Evolutionary conservation across 108 stramenopile genomes (phyloP), one percentile per base, ranked within the genome.

Genomic region (Parmales sp.): DNA sequence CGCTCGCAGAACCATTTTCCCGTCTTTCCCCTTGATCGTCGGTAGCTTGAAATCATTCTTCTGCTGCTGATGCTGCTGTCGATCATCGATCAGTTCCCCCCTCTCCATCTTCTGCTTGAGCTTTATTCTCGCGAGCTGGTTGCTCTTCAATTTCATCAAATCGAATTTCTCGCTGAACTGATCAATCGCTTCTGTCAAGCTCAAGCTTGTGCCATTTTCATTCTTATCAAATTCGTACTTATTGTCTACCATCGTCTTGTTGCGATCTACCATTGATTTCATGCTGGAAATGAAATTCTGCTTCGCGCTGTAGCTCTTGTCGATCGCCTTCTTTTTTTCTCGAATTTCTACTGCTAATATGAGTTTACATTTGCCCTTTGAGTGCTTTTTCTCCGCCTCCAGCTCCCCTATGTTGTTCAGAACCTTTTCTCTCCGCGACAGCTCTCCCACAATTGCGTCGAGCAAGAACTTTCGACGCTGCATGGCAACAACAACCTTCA

Each of bases 401-500:
- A 60, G 29, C 29, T 60, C 54, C 31, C 54, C 36, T 5, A 60
- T 60, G 13, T 60, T 11, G 8, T 31, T 20, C 9, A 60, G 54
- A 11, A 13, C 36, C 13, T 11, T 20, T 20, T 60, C 54, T 20
- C 54, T 23, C 28, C 54, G 29, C 31, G 29, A 34, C 54, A 60
- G 29, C 31, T 60, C 54, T 16, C 54, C 54, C 26, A 60, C 54
- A 1, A 60, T 34, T 11, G 54, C 54, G 54, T 60, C 36, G n/a
- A 60, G 13, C 26, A 60, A 16, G 31, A 60, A 60, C 26, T 60
- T 60, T 31, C 54, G 26, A 28, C 54, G 29, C 31, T 60, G 54
- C 54, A 60, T 60, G 28, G 54, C 54, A 3, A 60, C 54, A 4
- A 60, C 54, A 3, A 60, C 54, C 28, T 60, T 60, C 54, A 60